Evolutionary conservation across 805 yeast species (phyloP), one percentile per base, ranked within the genome.

Genomic region (Metschnikowia peoriensis): DNA sequence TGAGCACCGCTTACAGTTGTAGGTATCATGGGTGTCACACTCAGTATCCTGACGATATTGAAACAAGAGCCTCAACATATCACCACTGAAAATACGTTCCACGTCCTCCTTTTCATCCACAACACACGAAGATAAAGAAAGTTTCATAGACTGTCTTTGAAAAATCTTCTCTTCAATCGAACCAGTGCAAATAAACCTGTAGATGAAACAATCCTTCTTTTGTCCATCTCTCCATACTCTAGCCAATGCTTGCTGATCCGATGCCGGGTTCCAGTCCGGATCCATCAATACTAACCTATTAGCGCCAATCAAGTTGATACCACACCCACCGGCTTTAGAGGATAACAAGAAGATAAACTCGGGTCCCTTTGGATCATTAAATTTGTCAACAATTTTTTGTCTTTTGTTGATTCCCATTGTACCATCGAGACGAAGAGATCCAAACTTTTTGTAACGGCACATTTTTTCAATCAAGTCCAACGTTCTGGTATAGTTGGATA

Each of bases 201-300:
- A 94, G 40, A 93, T 94, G 63, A 87, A 93, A 73, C 99, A 94
- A 67, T 89, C 96, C 69, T 93, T 94, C 77, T 89, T 93, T 66
- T 93, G 99, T 0, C 99, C 99, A 71, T 94, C 99, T 77, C 99
- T 84, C 98, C 98, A 94, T 6, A 94, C 97, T 68, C 99, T 81
- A 0, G 98, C 98, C 56, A 94, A 76, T 0, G 98, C 98, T 70
- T 93, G 99, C 67, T 94, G 98, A 66, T 93, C 99, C 1, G 97
- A 86, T 0, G 99, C 98, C 0, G 99, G 99, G 64, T 93, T 93
- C 99, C 99, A 94, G 67, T 94, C 99, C 0, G 85, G 85, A 66
- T 94, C 99, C 65, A 94, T 76, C 45, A 94, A 73, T 17, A 94
- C 82, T 56, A 94, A 75, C 56, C 99, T 78, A 60, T 94, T 94